Evolutionary conservation across 345 rosid species (phyloP).

Genomic region (Brassica carinata): DNA sequence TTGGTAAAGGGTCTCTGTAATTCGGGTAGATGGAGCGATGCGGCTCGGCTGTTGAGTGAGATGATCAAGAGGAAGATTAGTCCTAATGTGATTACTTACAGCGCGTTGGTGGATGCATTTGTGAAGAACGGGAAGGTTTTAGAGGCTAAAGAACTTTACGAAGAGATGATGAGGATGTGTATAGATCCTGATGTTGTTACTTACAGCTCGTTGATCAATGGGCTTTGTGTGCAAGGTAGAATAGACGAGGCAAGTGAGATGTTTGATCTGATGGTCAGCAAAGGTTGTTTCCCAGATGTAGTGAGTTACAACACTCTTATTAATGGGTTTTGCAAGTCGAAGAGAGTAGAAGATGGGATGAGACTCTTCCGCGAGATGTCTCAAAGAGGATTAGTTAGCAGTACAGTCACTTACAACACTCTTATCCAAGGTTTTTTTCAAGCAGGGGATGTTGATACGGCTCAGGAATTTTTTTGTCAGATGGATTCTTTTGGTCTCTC

Average conservation of each 20-base stretch:
- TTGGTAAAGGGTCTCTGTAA: not conserved
- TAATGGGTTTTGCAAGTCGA: not conserved
- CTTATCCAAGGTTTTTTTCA: not conserved
- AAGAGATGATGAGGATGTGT: not conserved
- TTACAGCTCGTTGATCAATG: not conserved
- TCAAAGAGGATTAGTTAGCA: not conserved
- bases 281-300: not conserved
- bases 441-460: not conserved
- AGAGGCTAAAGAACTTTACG: not conserved
- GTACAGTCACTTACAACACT: not conserved
- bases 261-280: not conserved
- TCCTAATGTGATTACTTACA: not conserved
- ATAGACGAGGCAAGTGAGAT: not conserved
- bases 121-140: not conserved
- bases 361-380: slow-evolving; percentile 1
- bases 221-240: not conserved
- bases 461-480: not conserved
- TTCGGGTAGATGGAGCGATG: not conserved
- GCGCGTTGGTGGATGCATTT: not conserved
- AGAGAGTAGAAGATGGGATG: not conserved
- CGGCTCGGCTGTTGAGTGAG: not conserved
- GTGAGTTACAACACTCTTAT: slow-evolving; percentile 1
- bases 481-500: not conserved
- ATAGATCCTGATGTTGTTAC: not conserved
- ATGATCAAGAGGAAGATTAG: not conserved